phyloP scores from a whole-genome alignment of 345 rosid species.

The Boechera stricta region DNA sequence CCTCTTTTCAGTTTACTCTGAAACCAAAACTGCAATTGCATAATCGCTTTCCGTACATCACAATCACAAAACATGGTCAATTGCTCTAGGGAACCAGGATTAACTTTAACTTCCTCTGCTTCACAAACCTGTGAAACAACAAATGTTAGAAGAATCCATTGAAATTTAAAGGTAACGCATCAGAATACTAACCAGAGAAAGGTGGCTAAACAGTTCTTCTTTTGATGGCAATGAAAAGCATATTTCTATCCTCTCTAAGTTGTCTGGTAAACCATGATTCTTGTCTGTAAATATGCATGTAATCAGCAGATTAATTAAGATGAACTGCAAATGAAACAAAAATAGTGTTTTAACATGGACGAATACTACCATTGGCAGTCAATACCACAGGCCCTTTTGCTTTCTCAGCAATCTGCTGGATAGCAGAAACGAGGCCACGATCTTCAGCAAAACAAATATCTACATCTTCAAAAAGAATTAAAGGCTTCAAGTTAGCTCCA shows the following conservation, averaged over 20 bases:
- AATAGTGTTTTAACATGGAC: background rate
- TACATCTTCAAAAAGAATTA: conserved; percentile 95
- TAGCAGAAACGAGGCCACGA: conserved; percentile 84
- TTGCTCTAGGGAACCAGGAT: conserved; percentile 60
- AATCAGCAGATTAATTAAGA: conserved; percentile 20
- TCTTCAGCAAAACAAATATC: conserved; percentile 85
- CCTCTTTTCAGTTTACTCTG: conserved; percentile 72
- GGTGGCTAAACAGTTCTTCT: conserved; percentile 64
- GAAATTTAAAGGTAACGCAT: conserved; percentile 23
- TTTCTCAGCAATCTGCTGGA: conserved; percentile 84
- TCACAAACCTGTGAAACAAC: conserved; percentile 66
- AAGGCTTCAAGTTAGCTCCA: conserved; percentile 57
- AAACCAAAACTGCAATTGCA: conserved; percentile 93
- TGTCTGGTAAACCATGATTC: conserved; percentile 72
- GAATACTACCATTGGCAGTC: conserved; percentile 87
- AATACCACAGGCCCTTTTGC: conserved; percentile 90
- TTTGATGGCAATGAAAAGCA: conserved; percentile 60
- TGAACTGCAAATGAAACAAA: background rate
- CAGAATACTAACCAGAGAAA: conserved; percentile 54
- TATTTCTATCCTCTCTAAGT: conserved; percentile 65
- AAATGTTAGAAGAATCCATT: conserved; percentile 36
- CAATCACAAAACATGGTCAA: conserved; percentile 58
- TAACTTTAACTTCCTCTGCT: conserved; percentile 63
- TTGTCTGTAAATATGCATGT: conserved; percentile 56
- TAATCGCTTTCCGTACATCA: conserved; percentile 80